phyloP scores from a whole-genome alignment of 495 filamentous ascomycete genomes.

The Pyrenula aspistea region DNA sequence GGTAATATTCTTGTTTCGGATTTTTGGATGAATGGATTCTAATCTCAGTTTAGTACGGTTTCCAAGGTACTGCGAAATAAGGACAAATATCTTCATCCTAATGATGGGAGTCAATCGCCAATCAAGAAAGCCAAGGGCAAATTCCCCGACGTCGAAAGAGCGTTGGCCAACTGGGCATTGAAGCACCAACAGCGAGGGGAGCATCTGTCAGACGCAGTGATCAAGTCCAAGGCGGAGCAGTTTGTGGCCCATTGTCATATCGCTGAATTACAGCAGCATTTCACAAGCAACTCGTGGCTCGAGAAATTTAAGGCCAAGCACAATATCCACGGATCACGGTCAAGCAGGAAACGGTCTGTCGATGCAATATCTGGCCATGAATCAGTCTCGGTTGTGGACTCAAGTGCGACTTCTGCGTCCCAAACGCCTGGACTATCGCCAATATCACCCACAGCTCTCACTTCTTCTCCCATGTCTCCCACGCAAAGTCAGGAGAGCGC shows the following conservation, averaged over 20 bases:
- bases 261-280: slow-evolving; percentile 65
- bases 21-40: slow-evolving; percentile 11
- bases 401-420: slow-evolving; percentile 39
- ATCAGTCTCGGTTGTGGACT: slow-evolving; percentile 22
- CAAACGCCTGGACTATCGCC: slow-evolving; percentile 70
- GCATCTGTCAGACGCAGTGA: slow-evolving; percentile 66
- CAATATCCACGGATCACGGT: slow-evolving; percentile 52
- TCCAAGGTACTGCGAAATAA: slow-evolving; percentile 95
- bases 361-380: slow-evolving; percentile 42
- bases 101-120: slow-evolving; percentile 79
- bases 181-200: slow-evolving; percentile 71
- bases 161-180: slow-evolving; percentile 77
- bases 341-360: slow-evolving; percentile 55
- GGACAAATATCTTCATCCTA: slow-evolving; percentile 86
- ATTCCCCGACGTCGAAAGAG: slow-evolving; percentile 89
- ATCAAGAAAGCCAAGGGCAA: slow-evolving; percentile 83
- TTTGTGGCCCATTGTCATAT: slow-evolving; percentile 71
- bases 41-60: slow-evolving; percentile 61
- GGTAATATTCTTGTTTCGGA: slow-evolving; percentile 41
- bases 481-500: slow-evolving; percentile 56
- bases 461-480: slow-evolving; percentile 55
- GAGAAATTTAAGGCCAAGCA: slow-evolving; percentile 97
- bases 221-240: slow-evolving; percentile 75
- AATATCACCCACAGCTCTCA: slow-evolving; percentile 50
- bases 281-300: slow-evolving; percentile 68